These are phyloP conservation scores for Inonotus hispidus DNA, from an alignment of 1,284 basidiomycete species.

Conservation along the genomic window DNA sequence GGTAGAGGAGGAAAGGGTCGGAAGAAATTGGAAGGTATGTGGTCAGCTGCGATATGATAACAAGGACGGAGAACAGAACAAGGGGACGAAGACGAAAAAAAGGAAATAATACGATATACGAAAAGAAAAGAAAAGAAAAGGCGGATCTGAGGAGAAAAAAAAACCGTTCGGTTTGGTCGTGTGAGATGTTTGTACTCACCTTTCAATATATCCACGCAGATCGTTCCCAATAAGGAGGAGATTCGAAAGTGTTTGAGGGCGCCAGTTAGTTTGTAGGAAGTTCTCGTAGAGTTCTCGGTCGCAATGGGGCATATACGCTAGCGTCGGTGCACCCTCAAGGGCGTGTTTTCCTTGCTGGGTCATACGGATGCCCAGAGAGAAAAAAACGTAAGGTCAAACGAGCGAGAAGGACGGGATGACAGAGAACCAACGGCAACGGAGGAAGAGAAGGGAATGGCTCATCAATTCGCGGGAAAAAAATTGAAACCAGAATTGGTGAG, in stretches of 20 bases:
- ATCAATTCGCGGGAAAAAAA: too few relatives aligned
- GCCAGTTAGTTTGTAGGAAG: constrained; percentile 58
- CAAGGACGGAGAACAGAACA: neutral
- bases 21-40: neutral
- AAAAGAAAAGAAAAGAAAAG: neutral
- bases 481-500: neutral
- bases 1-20: constrained; percentile 1
- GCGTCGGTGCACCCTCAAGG: constrained; percentile 38
- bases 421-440: neutral
- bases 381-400: neutral
- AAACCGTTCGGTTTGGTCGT: too few relatives aligned
- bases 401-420: neutral
- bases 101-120: too few relatives aligned
- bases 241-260: constrained; percentile 30
- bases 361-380: neutral
- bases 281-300: constrained; percentile 64
- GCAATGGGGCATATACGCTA: constrained; percentile 76
- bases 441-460: too few relatives aligned
- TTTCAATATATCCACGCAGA: constrained; percentile 44
- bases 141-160: too few relatives aligned
- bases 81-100: too few relatives aligned
- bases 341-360: constrained; percentile 31
- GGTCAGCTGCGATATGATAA: constrained; percentile 10
- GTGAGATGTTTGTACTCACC: constrained; percentile 31
- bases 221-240: constrained; percentile 43